These are phyloP conservation scores for Penicillium glabrum DNA, from an alignment of 2,329 filamentous ascomycete genomes.

Conservation along the genomic window DNA sequence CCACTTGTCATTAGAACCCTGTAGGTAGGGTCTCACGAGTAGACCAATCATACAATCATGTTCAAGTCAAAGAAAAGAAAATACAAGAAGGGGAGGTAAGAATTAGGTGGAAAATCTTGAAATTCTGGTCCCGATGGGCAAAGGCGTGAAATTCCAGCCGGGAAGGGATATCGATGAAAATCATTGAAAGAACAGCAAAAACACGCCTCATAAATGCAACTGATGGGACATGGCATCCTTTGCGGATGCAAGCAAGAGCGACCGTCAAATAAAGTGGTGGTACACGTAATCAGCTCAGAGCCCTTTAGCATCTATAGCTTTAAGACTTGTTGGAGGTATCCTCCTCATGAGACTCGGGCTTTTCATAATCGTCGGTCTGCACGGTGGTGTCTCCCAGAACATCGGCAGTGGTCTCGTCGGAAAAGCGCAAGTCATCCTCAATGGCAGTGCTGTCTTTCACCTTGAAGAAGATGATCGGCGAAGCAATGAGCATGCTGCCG, in stretches of 20 bases:
- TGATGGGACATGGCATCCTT: neutral
- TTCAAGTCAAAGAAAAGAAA: neutral
- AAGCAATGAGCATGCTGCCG: constrained; percentile 72
- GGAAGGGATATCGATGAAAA: neutral
- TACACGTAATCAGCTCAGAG: neutral
- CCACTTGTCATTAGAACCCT: neutral
- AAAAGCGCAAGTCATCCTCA: constrained; percentile 80
- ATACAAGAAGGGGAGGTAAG: neutral
- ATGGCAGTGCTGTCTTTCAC: constrained; percentile 79
- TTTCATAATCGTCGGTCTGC: constrained; percentile 17
- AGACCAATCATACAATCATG: neutral
- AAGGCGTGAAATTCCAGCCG: neutral
- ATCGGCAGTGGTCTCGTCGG: constrained; percentile 77
- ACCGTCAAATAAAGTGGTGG: neutral
- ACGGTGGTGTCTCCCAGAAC: constrained; percentile 46
- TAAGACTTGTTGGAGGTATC: constrained; percentile 9
- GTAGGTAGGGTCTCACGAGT: neutral
- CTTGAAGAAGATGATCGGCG: constrained; percentile 75
- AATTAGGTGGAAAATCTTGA: neutral
- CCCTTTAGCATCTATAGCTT: neutral
- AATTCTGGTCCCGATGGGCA: neutral
- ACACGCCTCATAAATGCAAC: constrained; percentile 2
- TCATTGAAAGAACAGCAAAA: neutral
- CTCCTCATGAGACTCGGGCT: constrained; percentile 14
- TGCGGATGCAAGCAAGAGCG: neutral